A percentile compares a stretch with the other conserved stretches of the same genome.
Conservation (phyloP, 805 yeast species). For the Kuraishia borneana region DNA sequence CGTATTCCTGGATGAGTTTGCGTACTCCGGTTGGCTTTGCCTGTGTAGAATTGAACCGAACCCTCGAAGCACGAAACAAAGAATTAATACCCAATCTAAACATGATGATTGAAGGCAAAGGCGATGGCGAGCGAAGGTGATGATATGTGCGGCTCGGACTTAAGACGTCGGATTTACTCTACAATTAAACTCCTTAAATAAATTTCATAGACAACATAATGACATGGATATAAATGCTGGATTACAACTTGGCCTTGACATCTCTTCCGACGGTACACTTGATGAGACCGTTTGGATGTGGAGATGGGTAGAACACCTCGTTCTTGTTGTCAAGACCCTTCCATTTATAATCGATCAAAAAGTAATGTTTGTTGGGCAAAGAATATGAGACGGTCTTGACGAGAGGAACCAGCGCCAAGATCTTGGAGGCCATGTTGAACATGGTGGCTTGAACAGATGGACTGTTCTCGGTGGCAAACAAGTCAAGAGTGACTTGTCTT, state of each 20-base stretch:
- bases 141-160: too few species aligned
- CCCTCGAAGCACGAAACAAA: neutral
- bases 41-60: neutral
- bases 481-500: constrained; percentile 56
- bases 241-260: constrained; percentile 41
- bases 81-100: neutral
- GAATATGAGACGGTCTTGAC: constrained; percentile 59
- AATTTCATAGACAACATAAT: neutral
- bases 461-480: constrained; percentile 78
- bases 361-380: constrained; percentile 88
- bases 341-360: constrained; percentile 73
- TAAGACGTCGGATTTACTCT: too few species aligned
- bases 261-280: constrained; percentile 75
- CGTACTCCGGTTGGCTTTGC: constrained; percentile 38
- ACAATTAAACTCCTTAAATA: neutral
- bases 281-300: constrained; percentile 90
- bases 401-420: constrained; percentile 45
- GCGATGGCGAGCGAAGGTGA: too few species aligned
- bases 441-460: constrained; percentile 96
- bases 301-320: constrained; percentile 78
- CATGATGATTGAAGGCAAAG: too few species aligned
- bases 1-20: constrained; percentile 73
- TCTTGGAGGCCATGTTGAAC: constrained; percentile 81
- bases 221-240: too few species aligned
- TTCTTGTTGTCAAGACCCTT: constrained; percentile 73